phyloP scores from a whole-genome alignment of 805 yeast genomes.

The Lachancea meyersii region DNA sequence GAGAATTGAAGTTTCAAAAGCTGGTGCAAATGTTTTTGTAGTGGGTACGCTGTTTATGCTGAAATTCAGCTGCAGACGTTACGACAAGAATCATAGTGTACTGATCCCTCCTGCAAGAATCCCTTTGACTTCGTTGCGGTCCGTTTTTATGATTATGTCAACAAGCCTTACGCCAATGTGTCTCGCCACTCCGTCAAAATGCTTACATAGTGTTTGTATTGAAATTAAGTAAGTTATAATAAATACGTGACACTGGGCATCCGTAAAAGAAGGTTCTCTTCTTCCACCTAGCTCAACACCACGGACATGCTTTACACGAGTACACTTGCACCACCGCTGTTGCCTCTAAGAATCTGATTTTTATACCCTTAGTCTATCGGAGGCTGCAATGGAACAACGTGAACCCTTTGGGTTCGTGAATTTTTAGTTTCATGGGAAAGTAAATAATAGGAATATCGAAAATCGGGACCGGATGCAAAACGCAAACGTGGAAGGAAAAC shows the following conservation, averaged over 20 bases:
- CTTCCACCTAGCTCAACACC: neutral
- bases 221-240: constrained; percentile 1
- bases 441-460: neutral
- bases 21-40: too few relatives aligned
- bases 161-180: too few relatives aligned
- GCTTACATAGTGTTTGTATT: neutral
- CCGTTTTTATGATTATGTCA: too few relatives aligned
- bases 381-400: neutral
- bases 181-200: too few relatives aligned
- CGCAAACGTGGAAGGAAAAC: neutral
- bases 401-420: constrained; percentile 2
- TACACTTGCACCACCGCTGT: neutral
- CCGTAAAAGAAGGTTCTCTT: neutral
- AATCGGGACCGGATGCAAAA: constrained; percentile 1
- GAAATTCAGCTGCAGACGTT: too few relatives aligned
- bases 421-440: neutral
- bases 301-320: constrained; percentile 2
- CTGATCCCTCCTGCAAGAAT: too few relatives aligned
- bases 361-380: neutral
- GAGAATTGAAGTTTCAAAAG: too few relatives aligned
- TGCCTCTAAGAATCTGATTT: neutral
- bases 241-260: constrained; percentile 3
- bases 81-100: too few relatives aligned
- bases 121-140: too few relatives aligned
- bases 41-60: too few relatives aligned